Base-by-base conservation (phyloP, 2,329 filamentous ascomycete species). In the Gremmenia infestans region DNA sequence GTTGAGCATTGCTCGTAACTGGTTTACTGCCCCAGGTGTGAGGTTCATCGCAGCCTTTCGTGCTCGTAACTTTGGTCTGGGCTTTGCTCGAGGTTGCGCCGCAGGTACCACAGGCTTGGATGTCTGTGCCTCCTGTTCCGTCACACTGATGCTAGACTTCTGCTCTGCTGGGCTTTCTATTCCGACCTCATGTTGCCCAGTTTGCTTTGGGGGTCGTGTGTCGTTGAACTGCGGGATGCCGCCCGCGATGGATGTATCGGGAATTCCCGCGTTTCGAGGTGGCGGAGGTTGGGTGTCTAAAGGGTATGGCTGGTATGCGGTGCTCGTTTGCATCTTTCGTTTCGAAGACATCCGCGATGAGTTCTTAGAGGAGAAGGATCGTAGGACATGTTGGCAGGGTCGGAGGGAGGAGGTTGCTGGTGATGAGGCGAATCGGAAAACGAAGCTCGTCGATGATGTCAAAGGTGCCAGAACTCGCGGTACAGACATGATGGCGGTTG, bases 31-130 rank as follows among this genome's bases (percentile, higher is more conserved):
- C 1, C 85, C 76, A 0, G 89, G 82, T 0, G 92, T 92, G 23
- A 99, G 80, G 63, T 83, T 90, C 78, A 99, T 93, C 2, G 93
- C 91, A 0, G 94, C 92, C 76, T 97, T 97, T 55, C 92, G 85
- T 12, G 93, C 82, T 39, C 87, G 81, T 35, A 96, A 78, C 70
- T 87, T 91, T 62, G 81, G 80, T 65, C 81, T 82, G 17, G 84
- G 80, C 65, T 83, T 79, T 17, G 36, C 74, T 56, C 35, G 70
- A 49, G 48, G 66, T 58, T 63, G 62, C 50, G 72, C 60, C 25
- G 72, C 54, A 25, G 73, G 63, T 17, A 74, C 63, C 17, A 73
- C 70, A 11, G 81, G 74, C 66, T 83, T 84, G 36, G 83, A 74
- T 68, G 83, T 86, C 69, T 91, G 88, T 1, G 85, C 82, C 68